Conservation (phyloP, 352 stramenopile species). For the Globisporangium solare region DNA sequence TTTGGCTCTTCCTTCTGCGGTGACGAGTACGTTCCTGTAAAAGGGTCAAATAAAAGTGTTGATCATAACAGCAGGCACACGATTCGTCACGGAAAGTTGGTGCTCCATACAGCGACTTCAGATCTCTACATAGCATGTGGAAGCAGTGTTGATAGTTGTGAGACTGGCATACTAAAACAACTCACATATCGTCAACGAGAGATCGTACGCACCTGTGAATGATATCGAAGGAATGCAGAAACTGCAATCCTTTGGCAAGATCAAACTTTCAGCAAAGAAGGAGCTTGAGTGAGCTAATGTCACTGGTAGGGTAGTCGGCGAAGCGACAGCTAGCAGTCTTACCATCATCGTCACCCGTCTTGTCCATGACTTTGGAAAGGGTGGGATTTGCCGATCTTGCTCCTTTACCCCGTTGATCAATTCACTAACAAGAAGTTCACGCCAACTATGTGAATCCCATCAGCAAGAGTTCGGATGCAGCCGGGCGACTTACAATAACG, state of each 20-base stretch:
- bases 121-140: conserved; percentile 30
- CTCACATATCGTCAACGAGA: not conserved
- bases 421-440: conserved; percentile 30
- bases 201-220: conserved; percentile 47
- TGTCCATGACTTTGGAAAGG: conserved; percentile 72
- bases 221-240: conserved; percentile 79
- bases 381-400: conserved; percentile 42
- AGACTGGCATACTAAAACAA: not conserved
- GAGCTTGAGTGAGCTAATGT: conserved; percentile 1
- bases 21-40: conserved; percentile 69
- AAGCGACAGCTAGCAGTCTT: not conserved
- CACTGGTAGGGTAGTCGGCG: not conserved
- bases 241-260: conserved; percentile 63
- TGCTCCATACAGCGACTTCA: conserved; percentile 67
- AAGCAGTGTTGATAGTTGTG: not conserved
- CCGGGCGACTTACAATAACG: conserved; percentile 49
- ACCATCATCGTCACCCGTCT: conserved; percentile 79
- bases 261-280: conserved; percentile 37
- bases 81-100: not conserved
- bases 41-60: not conserved
- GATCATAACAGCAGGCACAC: not conserved
- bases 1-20: conserved; percentile 64
- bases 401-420: conserved; percentile 71
- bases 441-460: not conserved
- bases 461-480: not conserved